Conservation (phyloP, 2,329 filamentous ascomycete genomes). For the Colletotrichum viniferum region DNA sequence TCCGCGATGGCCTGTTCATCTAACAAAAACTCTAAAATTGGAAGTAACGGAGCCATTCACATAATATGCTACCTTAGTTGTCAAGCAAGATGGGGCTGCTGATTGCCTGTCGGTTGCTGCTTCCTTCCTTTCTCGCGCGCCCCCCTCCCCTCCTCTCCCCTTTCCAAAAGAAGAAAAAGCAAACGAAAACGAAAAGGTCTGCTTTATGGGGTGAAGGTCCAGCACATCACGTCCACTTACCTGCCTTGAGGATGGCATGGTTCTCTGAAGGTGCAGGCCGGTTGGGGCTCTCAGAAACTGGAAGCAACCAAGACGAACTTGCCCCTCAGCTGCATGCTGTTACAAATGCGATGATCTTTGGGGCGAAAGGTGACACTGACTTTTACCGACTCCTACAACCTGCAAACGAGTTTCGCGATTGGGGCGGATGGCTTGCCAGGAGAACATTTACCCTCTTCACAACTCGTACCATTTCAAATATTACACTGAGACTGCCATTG, state of each 20-base stretch:
- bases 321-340: neutral
- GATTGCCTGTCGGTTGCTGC: no score
- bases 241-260: neutral
- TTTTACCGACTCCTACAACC: neutral
- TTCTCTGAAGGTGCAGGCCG: neutral
- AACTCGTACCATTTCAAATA: neutral
- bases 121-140: neutral
- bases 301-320: neutral
- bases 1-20: neutral
- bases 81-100: no score
- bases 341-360: neutral
- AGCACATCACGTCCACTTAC: neutral
- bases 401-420: neutral
- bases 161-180: neutral
- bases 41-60: no score
- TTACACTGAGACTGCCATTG: neutral
- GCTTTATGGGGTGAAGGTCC: rapidly evolving
- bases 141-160: neutral
- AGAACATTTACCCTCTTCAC: neutral
- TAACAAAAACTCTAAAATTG: neutral
- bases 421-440: neutral
- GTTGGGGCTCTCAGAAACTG: neutral
- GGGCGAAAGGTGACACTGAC: neutral
- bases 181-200: neutral
- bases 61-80: no score